Evolutionary conservation across 106 monocot genomes (phyloP), one percentile per base, ranked within the genome.

Genomic region (Acorus calamus): DNA sequence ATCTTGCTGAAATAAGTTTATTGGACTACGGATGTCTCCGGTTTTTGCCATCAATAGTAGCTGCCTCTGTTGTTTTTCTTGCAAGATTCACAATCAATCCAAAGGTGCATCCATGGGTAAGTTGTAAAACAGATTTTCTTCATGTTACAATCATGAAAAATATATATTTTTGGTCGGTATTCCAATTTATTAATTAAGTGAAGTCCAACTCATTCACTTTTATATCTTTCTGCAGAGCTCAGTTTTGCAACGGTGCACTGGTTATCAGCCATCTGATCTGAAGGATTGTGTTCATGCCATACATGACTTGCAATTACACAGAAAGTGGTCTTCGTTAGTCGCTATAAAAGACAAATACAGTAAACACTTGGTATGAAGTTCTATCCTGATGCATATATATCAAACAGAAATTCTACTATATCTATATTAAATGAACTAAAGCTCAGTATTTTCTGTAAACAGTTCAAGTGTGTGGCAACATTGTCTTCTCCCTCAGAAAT

Each of bases 301-400:
- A 4, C 84, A 84, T 72, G 74, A 77, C 48, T 52, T 92, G 77
- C 91, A 84, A 54, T 52, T 79, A 42, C 76, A 51, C 5, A 79
- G 47, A 53, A 92, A 70, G 67, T 14, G 14, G 0, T 7, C 86
- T 2, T 52, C 62, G 49, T 67, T 84, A 14, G 14, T 44, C 2
- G 84, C 87, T 42, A 69, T 87, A 10, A 81, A 79, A 52, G 82
- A 84, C 2, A 92, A 87, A 67, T 87, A 87, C 66, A 84, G 79
- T 76, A 75, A 79, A 8, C 69, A 73, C 54, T 81, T 46, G 79
- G 86, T 71, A 69, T 53, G 53, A 12, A 12, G 11, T 6, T 60
- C 3, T 11, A 7, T 8, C 4, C 5, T 44, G 1, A 7, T 55
- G 11, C 11, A n/a, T 55, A 55, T 28, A 2, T 55, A 13, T 6